Conservation (phyloP, 192 early-diverging fungal genomes). For the Pecoramyces ruminantium region DNA sequence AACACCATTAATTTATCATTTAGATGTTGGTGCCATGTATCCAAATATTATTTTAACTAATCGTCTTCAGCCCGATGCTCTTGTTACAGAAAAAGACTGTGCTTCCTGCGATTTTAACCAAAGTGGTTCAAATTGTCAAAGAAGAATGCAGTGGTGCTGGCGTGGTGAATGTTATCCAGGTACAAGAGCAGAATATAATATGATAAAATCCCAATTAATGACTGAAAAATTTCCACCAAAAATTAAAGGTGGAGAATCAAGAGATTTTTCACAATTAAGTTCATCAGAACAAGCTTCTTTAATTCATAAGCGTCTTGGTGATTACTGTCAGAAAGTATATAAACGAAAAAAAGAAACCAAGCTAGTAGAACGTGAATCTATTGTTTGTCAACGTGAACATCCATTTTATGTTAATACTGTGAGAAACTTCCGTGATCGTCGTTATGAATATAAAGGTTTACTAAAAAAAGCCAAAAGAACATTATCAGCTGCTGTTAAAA, state of each 20-base stretch:
- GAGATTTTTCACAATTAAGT: conserved; percentile 45
- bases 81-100: conserved; percentile 73
- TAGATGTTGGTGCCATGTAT: conserved; percentile 99
- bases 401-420: conserved; percentile 98
- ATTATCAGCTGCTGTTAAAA: conserved; percentile 43
- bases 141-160: conserved; percentile 93
- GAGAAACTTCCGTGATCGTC: conserved; percentile 83
- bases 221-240: conserved; percentile 61
- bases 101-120: conserved; percentile 86
- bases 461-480: conserved; percentile 84
- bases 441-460: conserved; percentile 92
- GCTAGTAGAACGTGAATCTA: conserved; percentile 64
- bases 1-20: conserved; percentile 82
- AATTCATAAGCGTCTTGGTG: conserved; percentile 61
- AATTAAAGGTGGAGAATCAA: conserved; percentile 18
- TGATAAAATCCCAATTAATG: conserved; percentile 75
- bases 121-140: conserved; percentile 72
- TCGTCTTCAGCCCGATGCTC: conserved; percentile 90
- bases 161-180: conserved; percentile 90
- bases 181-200: conserved; percentile 72
- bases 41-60: conserved; percentile 99
- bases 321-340: conserved; percentile 81
- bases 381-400: conserved; percentile 94
- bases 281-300: conserved; percentile 46
- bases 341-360: conserved; percentile 63